Percentiles rank a stretch among this genome's conserved stretches.
phyloP scores from a whole-genome alignment of 139 green algal species.

The Mesostigma viride region DNA sequence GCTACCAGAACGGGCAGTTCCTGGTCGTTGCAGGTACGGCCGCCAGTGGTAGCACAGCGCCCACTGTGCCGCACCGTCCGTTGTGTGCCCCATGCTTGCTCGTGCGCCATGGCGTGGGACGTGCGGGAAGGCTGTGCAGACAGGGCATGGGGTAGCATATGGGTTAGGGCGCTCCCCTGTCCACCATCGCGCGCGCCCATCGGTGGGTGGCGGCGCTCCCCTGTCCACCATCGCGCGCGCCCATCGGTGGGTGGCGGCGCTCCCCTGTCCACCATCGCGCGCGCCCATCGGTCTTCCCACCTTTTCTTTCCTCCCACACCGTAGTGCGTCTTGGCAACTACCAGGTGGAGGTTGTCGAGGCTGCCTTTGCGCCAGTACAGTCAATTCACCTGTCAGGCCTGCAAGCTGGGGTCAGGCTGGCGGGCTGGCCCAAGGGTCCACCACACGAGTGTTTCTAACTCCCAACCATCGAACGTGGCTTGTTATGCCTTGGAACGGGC shows the following conservation, averaged over 20 bases:
- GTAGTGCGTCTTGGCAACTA: too few species aligned
- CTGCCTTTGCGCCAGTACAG: too few species aligned
- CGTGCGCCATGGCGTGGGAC: too few species aligned
- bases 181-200: neutral
- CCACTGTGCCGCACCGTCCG: neutral
- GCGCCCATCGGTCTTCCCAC: neutral
- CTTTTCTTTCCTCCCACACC: too few species aligned
- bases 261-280: neutral
- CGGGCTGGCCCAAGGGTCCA: too few species aligned
- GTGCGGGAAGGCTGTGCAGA: neutral
- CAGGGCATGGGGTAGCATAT: neutral
- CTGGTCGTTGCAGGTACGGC: slow-evolving; percentile 46
- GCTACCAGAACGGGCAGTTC: slow-evolving; percentile 52
- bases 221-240: neutral
- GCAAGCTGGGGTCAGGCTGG: too few species aligned
- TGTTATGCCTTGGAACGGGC: neutral
- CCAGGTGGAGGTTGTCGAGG: too few species aligned
- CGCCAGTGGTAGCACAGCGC: neutral
- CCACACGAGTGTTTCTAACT: too few species aligned
- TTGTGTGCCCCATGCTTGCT: slow-evolving; percentile 6
- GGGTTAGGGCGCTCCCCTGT: neutral
- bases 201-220: neutral
- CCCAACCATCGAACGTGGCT: neutral
- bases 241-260: neutral
- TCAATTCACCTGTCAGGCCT: too few species aligned